Conservation (phyloP, 176 grass and related monocot genomes). For the Triticum aestivum region DNA sequence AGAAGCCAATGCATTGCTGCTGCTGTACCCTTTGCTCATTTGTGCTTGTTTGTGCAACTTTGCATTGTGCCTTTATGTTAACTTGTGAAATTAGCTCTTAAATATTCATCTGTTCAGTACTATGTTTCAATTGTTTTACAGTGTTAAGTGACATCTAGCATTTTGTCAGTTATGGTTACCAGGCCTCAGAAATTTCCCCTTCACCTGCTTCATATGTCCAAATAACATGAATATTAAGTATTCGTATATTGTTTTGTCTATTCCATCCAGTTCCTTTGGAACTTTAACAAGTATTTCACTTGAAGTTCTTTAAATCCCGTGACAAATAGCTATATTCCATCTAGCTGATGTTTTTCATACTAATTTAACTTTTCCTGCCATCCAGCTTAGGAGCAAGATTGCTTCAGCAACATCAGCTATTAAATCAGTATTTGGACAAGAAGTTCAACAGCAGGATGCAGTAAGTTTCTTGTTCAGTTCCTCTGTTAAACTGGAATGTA, state of each 20-base stretch:
- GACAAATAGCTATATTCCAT: neutral
- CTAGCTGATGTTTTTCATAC: neutral
- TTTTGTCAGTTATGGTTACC: neutral
- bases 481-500: slow-evolving; percentile 1
- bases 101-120: neutral
- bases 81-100: neutral
- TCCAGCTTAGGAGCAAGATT: slow-evolving; percentile 85
- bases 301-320: neutral
- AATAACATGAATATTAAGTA: neutral
- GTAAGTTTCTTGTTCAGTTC: slow-evolving; percentile 46
- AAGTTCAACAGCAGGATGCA: slow-evolving; percentile 64
- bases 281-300: neutral
- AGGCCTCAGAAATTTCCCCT: neutral
- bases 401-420: slow-evolving; percentile 94
- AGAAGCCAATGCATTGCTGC: neutral
- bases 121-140: neutral
- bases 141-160: neutral
- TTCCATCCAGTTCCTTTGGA: neutral
- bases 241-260: neutral
- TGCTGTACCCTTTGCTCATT: neutral
- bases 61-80: neutral
- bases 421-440: slow-evolving; percentile 97
- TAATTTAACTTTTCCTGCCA: neutral
- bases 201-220: slow-evolving; percentile 3
- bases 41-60: neutral